Conservation (phyloP, 164 flowering plant species). For the Berberis thunbergii region DNA sequence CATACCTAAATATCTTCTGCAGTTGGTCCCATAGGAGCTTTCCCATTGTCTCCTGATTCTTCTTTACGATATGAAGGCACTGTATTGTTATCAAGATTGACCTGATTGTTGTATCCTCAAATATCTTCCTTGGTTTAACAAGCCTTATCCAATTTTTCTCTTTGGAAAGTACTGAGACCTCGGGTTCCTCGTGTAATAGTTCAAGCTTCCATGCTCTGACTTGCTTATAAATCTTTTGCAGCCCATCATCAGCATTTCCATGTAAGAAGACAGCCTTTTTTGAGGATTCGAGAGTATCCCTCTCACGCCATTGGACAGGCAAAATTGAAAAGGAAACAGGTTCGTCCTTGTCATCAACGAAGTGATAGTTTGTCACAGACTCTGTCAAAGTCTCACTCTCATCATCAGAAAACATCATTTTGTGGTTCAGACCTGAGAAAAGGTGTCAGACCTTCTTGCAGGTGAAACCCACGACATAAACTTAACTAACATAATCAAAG, state of each 20-base stretch:
- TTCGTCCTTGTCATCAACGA: conserved; percentile 26
- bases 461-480: too few relatives aligned
- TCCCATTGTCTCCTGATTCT: conserved; percentile 33
- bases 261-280: conserved; percentile 25
- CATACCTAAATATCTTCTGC: conserved; percentile 51
- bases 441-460: too few relatives aligned
- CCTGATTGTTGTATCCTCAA: conserved; percentile 40
- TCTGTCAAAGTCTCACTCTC: conserved; percentile 15
- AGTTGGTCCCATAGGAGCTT: conserved; percentile 57
- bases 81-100: conserved; percentile 45
- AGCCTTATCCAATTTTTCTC: conserved; percentile 61
- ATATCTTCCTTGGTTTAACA: conserved; percentile 59
- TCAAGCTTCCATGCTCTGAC: conserved; percentile 69
- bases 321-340: conserved; percentile 37
- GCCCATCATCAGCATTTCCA: conserved; percentile 43
- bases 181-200: conserved; percentile 36
- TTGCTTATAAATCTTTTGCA: conserved; percentile 41
- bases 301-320: conserved; percentile 38
- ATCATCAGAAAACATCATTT: too few relatives aligned
- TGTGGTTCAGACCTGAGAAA: too few relatives aligned
- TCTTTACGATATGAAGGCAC: conserved; percentile 45
- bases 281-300: conserved; percentile 2
- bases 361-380: conserved; percentile 29
- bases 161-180: conserved; percentile 48
- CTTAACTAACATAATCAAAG: too few relatives aligned